Evolutionary conservation across 352 stramenopile genomes (phyloP), one percentile per base, ranked within the genome.

Genomic region (Phytophthora idaei): DNA sequence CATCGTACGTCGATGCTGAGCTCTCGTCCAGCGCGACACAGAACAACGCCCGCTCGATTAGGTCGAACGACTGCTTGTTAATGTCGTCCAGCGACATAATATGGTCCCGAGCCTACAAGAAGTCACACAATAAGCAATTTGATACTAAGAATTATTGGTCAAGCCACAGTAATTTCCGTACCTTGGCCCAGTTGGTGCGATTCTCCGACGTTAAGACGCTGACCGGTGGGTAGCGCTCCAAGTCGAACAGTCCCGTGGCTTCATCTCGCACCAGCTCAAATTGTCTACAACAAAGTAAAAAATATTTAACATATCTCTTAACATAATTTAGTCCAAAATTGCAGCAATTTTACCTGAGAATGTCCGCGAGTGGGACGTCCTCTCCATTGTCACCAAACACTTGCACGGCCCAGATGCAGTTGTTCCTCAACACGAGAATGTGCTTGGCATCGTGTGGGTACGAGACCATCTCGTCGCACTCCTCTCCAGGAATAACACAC

Each of bases 121-220:
- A 36, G 42, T 25, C 50, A 57, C n/a, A 29, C n/a, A 53, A 11
- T 61, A 15, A 50, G 14, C 15, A 28, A 11, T n/a, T 31, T 12
- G 21, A 21, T 21, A 21, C 21, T 21, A 21, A 21, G 21, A 21
- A 52, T 11, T 9, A 49, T 29, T 60, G 32, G 3, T 11, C 36
- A 34, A 21, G 32, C 25, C 31, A 52, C n/a, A 46, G 36, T 29
- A 51, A 54, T 10, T 47, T 11, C 7, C 87, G 70, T 57, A 93
- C 94, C 70, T 97, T 94, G 47, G 95, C 94, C 95, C 97, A 99
- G 31, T 92, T 93, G 27, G 97, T 97, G 57, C 97, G 85, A 78
- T 99, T 95, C 73, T 98, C 87, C 15, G 92, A 97, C 3, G 97
- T 99, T 56, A 99, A 73, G 44, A 98, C 93, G 32, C 96, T 98